A percentile compares a stretch with the other conserved stretches of the same genome.
Evolutionary conservation across 2,329 filamentous ascomycete species (phyloP).

Genomic region (Sarocladiaceae sp.): DNA sequence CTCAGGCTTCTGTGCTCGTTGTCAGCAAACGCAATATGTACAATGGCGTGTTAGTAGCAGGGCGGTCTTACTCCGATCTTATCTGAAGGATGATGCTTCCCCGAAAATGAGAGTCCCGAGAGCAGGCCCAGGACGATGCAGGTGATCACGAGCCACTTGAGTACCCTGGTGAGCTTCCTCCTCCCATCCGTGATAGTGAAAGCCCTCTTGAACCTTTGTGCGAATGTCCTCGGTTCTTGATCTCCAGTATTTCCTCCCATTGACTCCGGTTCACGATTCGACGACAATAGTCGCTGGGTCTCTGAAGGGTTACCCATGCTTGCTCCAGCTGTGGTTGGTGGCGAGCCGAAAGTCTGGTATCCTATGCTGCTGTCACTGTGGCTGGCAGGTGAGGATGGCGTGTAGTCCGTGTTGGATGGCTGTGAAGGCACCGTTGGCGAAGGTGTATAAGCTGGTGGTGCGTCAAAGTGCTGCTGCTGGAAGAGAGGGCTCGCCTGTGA

Average conservation of each 20-base stretch:
- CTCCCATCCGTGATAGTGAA: constrained; percentile 12
- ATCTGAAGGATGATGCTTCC: constrained; percentile 11
- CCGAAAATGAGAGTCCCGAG: constrained; percentile 18
- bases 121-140: constrained; percentile 24
- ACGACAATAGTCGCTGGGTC: constrained; percentile 35
- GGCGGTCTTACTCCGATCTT: constrained; percentile 23
- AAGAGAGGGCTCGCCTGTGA: constrained; percentile 12
- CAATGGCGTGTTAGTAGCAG: too few relatives aligned
- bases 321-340: constrained; percentile 12
- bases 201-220: constrained; percentile 23
- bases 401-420: constrained; percentile 22
- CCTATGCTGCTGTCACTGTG: constrained; percentile 14
- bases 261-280: constrained; percentile 36
- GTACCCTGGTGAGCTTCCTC: constrained; percentile 23
- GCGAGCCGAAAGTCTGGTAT: constrained; percentile 40
- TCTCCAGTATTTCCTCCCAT: constrained; percentile 31
- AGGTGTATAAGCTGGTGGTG: constrained; percentile 49
- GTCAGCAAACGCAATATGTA: too few relatives aligned
- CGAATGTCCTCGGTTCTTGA: constrained; percentile 18
- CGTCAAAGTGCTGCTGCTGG: constrained; percentile 28
- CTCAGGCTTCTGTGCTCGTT: too few relatives aligned
- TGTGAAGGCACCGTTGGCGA: constrained; percentile 25
- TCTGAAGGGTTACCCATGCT: constrained; percentile 41
- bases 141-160: constrained; percentile 28
- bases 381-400: constrained; percentile 1